Conservation (phyloP, 805 yeast genomes). For the Yamadazyma laniorum region DNA sequence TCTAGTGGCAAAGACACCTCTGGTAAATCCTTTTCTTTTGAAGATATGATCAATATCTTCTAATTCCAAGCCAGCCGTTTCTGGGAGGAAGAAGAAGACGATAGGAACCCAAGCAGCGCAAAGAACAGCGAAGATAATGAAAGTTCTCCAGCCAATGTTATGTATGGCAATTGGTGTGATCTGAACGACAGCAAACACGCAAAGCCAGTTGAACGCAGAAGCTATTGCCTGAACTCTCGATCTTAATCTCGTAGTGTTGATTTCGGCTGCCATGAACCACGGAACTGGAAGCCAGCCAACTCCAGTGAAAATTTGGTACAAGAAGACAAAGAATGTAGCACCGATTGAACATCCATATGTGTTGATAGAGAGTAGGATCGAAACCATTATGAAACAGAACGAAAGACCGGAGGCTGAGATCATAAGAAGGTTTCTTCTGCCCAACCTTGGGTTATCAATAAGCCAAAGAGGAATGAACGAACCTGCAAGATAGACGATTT, state of each 20-base stretch:
- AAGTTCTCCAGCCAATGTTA: constrained; percentile 59
- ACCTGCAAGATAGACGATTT: constrained; percentile 38
- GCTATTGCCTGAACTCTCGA: constrained; percentile 53
- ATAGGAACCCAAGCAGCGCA: constrained; percentile 57
- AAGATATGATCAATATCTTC: constrained; percentile 61
- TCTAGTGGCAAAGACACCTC: constrained; percentile 11
- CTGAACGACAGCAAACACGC: constrained; percentile 57
- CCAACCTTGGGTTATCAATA: constrained; percentile 38
- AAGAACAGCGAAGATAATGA: constrained; percentile 63
- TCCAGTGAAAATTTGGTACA: constrained; percentile 16
- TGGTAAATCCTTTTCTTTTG: constrained; percentile 8
- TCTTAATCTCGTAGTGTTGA: constrained; percentile 53
- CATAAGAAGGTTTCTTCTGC: constrained; percentile 34
- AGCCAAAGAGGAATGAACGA: constrained; percentile 43
- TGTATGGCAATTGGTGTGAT: constrained; percentile 55
- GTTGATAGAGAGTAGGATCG: constrained; percentile 38
- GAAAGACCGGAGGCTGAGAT: constrained; percentile 41
- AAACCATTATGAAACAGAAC: constrained; percentile 45
- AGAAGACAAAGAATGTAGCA: constrained; percentile 60
- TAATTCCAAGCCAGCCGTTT: constrained; percentile 69
- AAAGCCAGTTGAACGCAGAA: constrained; percentile 56
- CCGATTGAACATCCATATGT: constrained; percentile 38
- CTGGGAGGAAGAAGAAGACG: constrained; percentile 64
- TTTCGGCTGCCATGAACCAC: constrained; percentile 60
- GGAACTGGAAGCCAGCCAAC: constrained; percentile 33